Percentiles rank a stretch among this genome's conserved stretches.
phyloP scores from a whole-genome alignment of 1,284 basidiomycete genomes.

The Boletus mariae region DNA sequence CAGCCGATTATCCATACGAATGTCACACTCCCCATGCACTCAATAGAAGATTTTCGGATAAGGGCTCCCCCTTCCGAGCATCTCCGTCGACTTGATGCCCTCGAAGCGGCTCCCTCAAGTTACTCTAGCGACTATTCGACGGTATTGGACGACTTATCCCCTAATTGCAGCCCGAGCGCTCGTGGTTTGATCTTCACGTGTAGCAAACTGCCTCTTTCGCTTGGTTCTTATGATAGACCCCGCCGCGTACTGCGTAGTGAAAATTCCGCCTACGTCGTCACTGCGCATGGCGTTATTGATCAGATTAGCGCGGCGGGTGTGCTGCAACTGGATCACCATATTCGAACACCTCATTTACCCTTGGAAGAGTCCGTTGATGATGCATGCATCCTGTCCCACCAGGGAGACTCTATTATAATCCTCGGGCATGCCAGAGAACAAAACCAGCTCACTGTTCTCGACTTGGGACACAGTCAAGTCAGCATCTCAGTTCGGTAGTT shows the following conservation, averaged over 20 bases:
- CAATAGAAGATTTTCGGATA: neutral
- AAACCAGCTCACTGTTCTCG: conserved; percentile 33
- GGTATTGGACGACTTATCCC: neutral
- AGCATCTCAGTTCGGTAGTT: conserved; percentile 2
- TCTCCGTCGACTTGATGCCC: neutral
- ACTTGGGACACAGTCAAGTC: conserved; percentile 23
- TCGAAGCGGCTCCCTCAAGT: neutral
- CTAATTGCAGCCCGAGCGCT: conserved; percentile 6
- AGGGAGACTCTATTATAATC: conserved; percentile 29
- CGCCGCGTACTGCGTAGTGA: conserved; percentile 35
- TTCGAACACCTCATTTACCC: conserved; percentile 20
- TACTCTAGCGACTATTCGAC: neutral
- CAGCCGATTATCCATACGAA: neutral
- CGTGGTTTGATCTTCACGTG: conserved; percentile 4
- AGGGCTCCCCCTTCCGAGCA: neutral
- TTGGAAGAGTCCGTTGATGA: conserved; percentile 39
- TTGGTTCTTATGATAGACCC: conserved; percentile 38
- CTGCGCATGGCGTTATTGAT: conserved; percentile 39
- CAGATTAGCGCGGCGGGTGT: conserved; percentile 22
- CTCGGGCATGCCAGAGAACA: conserved; percentile 39
- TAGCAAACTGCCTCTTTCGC: conserved; percentile 23
- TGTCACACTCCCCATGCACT: too few species aligned
- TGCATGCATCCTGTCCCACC: conserved; percentile 37
- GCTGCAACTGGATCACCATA: conserved; percentile 12
- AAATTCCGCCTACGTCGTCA: conserved; percentile 25